Evolutionary conservation across 768 basidiomycete species (phyloP).

Genomic region (Auricularia heimuer): DNA sequence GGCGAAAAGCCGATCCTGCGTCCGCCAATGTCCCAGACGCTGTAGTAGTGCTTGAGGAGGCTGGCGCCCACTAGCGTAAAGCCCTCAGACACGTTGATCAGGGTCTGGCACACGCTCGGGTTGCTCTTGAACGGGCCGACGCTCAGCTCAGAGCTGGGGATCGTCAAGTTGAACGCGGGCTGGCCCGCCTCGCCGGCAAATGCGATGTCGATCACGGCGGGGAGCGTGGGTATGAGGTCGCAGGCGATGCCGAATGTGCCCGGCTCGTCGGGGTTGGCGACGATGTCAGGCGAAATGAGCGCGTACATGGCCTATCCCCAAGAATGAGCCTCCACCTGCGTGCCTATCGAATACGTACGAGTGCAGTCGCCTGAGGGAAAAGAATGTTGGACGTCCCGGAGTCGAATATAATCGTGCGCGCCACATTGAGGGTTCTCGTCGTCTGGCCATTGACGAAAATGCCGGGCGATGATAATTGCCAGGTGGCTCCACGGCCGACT

Average conservation of each 20-base stretch:
- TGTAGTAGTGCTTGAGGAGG: slow-evolving; percentile 51
- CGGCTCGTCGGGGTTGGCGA: slow-evolving; percentile 39
- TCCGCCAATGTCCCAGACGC: slow-evolving; percentile 44
- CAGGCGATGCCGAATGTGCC: slow-evolving; percentile 50
- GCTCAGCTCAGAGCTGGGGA: slow-evolving; percentile 46
- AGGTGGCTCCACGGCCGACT: slow-evolving; percentile 19
- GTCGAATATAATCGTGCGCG: slow-evolving; percentile 44
- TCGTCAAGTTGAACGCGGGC: slow-evolving; percentile 42
- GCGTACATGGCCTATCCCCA: slow-evolving; percentile 40
- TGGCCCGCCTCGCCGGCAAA: slow-evolving; percentile 42
- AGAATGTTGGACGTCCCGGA: slow-evolving; percentile 48
- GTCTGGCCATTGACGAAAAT: slow-evolving; percentile 46
- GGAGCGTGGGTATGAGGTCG: slow-evolving; percentile 33
- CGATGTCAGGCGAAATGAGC: slow-evolving; percentile 47
- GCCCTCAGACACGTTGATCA: slow-evolving; percentile 50
- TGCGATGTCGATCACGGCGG: slow-evolving; percentile 41
- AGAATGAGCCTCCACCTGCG: too few species aligned
- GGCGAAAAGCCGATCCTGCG: slow-evolving; percentile 44
- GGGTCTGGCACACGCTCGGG: slow-evolving; percentile 41
- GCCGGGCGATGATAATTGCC: slow-evolving; percentile 36
- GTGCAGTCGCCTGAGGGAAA: slow-evolving; percentile 38
- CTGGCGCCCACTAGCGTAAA: slow-evolving; percentile 40
- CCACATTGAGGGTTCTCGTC: slow-evolving; percentile 28
- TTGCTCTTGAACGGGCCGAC: slow-evolving; percentile 48
- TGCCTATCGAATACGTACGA: slow-evolving; percentile 20